Percentiles rank a stretch among this genome's conserved stretches.
Conservation (phyloP, 768 basidiomycete genomes). For the Scleroderma bovista region DNA sequence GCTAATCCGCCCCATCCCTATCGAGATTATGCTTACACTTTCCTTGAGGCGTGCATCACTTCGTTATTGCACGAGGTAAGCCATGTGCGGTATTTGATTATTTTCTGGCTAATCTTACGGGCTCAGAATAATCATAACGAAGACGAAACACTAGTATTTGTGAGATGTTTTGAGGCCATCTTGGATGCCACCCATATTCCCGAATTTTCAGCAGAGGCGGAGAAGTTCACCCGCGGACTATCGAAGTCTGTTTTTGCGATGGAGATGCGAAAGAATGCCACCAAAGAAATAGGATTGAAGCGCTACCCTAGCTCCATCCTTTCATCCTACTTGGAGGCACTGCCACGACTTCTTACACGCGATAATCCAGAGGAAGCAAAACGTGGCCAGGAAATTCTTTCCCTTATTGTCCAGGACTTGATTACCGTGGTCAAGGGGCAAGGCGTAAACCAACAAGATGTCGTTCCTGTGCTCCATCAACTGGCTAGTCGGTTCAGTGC, state of each 20-base stretch:
- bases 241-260: slow-evolving; percentile 66
- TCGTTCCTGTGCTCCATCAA: slow-evolving; percentile 69
- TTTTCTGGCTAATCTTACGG: slow-evolving; percentile 5
- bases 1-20: slow-evolving; percentile 38
- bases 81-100: neutral
- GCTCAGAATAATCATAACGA: slow-evolving; percentile 63
- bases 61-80: slow-evolving; percentile 71
- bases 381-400: slow-evolving; percentile 56
- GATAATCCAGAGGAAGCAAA: slow-evolving; percentile 55
- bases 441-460: slow-evolving; percentile 46
- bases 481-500: slow-evolving; percentile 79
- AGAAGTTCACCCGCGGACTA: slow-evolving; percentile 62
- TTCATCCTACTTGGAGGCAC: slow-evolving; percentile 70
- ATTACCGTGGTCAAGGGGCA: slow-evolving; percentile 47
- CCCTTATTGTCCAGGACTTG: slow-evolving; percentile 61
- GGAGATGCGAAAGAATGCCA: slow-evolving; percentile 61
- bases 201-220: slow-evolving; percentile 66
- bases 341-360: slow-evolving; percentile 71
- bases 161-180: slow-evolving; percentile 64
- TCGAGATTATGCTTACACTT: slow-evolving; percentile 56
- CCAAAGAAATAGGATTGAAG: slow-evolving; percentile 47
- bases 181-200: slow-evolving; percentile 70
- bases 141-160: slow-evolving; percentile 71
- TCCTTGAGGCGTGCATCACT: slow-evolving; percentile 66
- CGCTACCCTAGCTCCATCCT: slow-evolving; percentile 54